phyloP scores from a whole-genome alignment of 768 basidiomycete genomes.

The Termitomyces sp. region DNA sequence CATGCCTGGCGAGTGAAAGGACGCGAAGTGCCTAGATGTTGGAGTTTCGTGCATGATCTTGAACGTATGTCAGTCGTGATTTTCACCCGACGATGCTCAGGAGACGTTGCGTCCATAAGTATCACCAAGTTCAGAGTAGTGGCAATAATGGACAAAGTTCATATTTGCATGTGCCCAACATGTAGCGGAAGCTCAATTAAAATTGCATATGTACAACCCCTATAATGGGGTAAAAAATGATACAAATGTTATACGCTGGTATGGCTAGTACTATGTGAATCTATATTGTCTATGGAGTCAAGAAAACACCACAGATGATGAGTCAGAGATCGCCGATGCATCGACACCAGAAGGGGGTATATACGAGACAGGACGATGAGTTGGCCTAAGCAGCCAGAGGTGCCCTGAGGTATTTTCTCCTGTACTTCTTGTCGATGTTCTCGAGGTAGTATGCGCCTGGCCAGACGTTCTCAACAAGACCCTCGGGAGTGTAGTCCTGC shows the following conservation, averaged over 20 bases:
- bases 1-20: conserved; percentile 50
- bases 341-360: conserved; percentile 7
- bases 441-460: conserved; percentile 92
- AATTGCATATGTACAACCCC: conserved; percentile 10
- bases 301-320: neutral
- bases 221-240: neutral
- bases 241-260: conserved; percentile 10
- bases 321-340: neutral
- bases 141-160: neutral
- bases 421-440: conserved; percentile 83
- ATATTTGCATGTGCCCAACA: neutral
- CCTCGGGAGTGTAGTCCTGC: conserved; percentile 75
- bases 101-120: neutral
- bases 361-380: neutral
- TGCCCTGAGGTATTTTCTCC: conserved; percentile 74
- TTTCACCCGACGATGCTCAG: conserved; percentile 18
- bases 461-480: conserved; percentile 90
- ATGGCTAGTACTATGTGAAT: conserved; percentile 5
- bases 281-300: conserved; percentile 12
- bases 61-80: conserved; percentile 13
- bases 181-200: neutral
- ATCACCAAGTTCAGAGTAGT: neutral
- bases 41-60: conserved; percentile 19
- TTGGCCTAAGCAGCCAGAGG: conserved; percentile 30
- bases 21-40: conserved; percentile 31